Evolutionary conservation across 192 early-diverging fungal genomes (phyloP).

Genomic region (Coemansia sp.): DNA sequence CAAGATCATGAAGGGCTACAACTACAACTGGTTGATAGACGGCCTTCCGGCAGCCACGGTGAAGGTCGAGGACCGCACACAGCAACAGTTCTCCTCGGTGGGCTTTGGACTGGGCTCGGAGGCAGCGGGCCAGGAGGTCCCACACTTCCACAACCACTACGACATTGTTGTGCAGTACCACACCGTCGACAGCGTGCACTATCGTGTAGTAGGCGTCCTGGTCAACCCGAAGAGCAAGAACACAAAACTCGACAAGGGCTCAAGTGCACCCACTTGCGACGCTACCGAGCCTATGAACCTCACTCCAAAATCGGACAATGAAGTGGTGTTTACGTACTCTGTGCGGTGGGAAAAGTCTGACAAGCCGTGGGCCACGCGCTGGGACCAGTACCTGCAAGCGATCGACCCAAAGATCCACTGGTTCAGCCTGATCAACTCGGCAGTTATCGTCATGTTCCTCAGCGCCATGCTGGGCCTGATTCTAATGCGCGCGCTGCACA

Average conservation of each 20-base stretch:
- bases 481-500: conserved; percentile 80
- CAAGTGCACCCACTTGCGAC: conserved; percentile 30
- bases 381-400: conserved; percentile 79
- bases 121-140: conserved; percentile 25
- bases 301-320: conserved; percentile 44
- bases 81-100: conserved; percentile 62
- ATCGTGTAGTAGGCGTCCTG: conserved; percentile 86
- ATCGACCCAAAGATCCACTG: conserved; percentile 93
- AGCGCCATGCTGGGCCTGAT: conserved; percentile 89
- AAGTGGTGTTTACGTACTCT: conserved; percentile 63
- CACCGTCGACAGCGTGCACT: conserved; percentile 56
- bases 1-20: conserved; percentile 73
- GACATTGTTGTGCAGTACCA: conserved; percentile 84
- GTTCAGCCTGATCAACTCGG: conserved; percentile 92
- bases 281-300: conserved; percentile 44
- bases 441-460: conserved; percentile 89
- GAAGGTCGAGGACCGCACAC: conserved; percentile 55
- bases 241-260: conserved; percentile 25
- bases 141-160: conserved; percentile 82
- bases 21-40: conserved; percentile 85
- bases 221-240: conserved; percentile 68
- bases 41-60: conserved; percentile 78
- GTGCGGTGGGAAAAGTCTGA: conserved; percentile 60
- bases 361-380: conserved; percentile 81
- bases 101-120: conserved; percentile 76